phyloP scores from a whole-genome alignment of 2,329 filamentous ascomycete species.

The Elsinoe necatrix region DNA sequence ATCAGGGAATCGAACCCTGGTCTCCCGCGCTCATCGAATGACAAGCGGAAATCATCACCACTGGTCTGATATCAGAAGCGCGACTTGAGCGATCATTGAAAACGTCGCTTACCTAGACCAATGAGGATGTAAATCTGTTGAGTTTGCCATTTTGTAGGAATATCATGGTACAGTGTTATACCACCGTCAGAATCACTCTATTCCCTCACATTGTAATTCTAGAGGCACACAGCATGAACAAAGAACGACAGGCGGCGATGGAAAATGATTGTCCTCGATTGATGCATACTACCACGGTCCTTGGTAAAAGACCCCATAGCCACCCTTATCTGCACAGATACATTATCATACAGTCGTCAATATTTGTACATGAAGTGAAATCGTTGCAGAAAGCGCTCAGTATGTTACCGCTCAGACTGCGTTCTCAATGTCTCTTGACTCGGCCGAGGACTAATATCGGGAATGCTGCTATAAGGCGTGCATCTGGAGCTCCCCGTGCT shows the following conservation, averaged over 20 bases:
- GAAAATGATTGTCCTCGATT: too few species aligned
- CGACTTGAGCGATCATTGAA: too few species aligned
- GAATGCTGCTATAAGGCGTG: slow-evolving; percentile 35
- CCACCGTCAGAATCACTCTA: not conserved
- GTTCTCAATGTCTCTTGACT: slow-evolving; percentile 33
- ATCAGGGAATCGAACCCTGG: slow-evolving; percentile 17
- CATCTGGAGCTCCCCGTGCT: slow-evolving; percentile 24
- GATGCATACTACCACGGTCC: too few species aligned
- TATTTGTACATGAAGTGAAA: not conserved
- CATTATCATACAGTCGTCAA: slow-evolving; percentile 7
- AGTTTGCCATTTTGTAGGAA: too few species aligned
- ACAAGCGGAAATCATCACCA: slow-evolving; percentile 33
- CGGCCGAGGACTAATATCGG: slow-evolving; percentile 33
- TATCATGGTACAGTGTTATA: too few species aligned
- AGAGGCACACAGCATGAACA: too few species aligned
- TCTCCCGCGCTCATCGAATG: slow-evolving; percentile 19
- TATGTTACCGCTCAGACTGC: not conserved
- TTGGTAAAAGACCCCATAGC: too few species aligned
- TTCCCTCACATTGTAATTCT: too few species aligned
- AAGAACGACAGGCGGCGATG: too few species aligned
- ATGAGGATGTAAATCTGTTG: slow-evolving; percentile 16
- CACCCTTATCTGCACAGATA: not conserved
- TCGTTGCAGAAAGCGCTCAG: not conserved
- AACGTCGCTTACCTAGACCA: slow-evolving; percentile 22
- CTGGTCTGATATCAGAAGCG: slow-evolving; percentile 14